Evolutionary conservation across 2,329 filamentous ascomycete genomes (phyloP), one percentile per base, ranked within the genome.

Genomic region (Chaetomiaceae sp.): DNA sequence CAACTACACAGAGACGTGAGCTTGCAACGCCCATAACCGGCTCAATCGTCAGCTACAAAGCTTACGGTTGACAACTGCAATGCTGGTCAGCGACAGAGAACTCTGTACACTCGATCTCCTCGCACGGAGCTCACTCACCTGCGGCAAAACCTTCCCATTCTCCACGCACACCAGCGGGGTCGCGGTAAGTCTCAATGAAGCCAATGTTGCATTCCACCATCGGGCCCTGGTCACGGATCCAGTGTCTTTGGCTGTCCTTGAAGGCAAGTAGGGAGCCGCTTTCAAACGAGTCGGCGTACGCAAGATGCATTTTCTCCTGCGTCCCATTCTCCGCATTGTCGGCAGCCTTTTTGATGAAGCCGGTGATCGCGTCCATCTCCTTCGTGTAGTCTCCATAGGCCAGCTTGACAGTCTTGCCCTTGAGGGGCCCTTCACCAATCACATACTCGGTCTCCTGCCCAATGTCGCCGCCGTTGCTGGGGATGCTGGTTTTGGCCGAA

Each of bases 141-240:
- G 85, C 84, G 37, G 85, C 86, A 61, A 93, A 89, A 2, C 87
- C 87, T 65, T 93, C 86, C 83, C 86, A 94, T 63, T 93, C 88
- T 50, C 84, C 86, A 52, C 87, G 76, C 26, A 89, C 79, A 49
- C 88, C 87, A 49, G 85, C 82, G 24, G 88, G 88, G 60, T 94
- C 88, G 56, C 87, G 75, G 63, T 93, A 93, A 0, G 86, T 89
- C 68, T 93, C 87, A 42, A 93, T 84, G 61, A 93, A 93, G 1
- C 87, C 87, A 56, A 91, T 77, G 62, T 91, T 88, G 36, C 77
- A 83, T 66, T 93, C 87, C 27, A 94, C 79, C 67, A 78, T 80
- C 4, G 88, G 88, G 17, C 84, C 83, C 64, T 89, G 87, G 62
- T 94, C 86, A 60, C 82, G 80, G 54, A 93, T 88, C 88, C 88